Evolutionary conservation across 768 basidiomycete species (phyloP).

Genomic region (Tulasnella sp.): DNA sequence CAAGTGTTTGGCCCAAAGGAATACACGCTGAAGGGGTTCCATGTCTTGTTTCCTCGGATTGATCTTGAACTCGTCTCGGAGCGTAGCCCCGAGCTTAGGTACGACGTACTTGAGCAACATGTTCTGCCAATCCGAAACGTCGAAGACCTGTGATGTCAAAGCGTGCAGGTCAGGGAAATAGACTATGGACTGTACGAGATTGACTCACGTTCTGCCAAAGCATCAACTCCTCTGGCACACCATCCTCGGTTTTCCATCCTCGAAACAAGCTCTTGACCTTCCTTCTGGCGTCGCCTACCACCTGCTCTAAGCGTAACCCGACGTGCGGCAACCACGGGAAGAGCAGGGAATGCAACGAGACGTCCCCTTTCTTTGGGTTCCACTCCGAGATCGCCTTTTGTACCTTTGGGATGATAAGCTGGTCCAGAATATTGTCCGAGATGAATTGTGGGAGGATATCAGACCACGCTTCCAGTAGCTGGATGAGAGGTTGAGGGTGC

Average conservation of each 20-base stretch:
- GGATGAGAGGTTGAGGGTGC: slow-evolving; percentile 62
- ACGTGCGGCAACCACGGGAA: slow-evolving; percentile 95
- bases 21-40: slow-evolving; percentile 62
- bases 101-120: slow-evolving; percentile 85
- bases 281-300: slow-evolving; percentile 79
- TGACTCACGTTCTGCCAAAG: slow-evolving; percentile 66
- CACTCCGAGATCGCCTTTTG: slow-evolving; percentile 75
- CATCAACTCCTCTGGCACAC: slow-evolving; percentile 60
- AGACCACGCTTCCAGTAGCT: slow-evolving; percentile 81
- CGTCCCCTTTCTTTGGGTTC: slow-evolving; percentile 46
- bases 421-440: slow-evolving; percentile 89
- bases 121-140: slow-evolving; percentile 76
- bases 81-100: slow-evolving; percentile 72
- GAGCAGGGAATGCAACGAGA: slow-evolving; percentile 65
- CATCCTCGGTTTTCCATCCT: slow-evolving; percentile 61
- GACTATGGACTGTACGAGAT: background rate
- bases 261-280: slow-evolving; percentile 74
- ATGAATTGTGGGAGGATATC: slow-evolving; percentile 83
- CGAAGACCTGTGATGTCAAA: slow-evolving; percentile 48
- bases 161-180: background rate
- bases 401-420: slow-evolving; percentile 89
- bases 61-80: slow-evolving; percentile 79
- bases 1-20: slow-evolving; percentile 67
- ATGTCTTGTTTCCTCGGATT: slow-evolving; percentile 89
- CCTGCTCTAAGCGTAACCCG: slow-evolving; percentile 67